Evolutionary conservation across 2,329 filamentous ascomycete genomes (phyloP), one percentile per base, ranked within the genome.

Genomic region (Colletotrichum falcatum): DNA sequence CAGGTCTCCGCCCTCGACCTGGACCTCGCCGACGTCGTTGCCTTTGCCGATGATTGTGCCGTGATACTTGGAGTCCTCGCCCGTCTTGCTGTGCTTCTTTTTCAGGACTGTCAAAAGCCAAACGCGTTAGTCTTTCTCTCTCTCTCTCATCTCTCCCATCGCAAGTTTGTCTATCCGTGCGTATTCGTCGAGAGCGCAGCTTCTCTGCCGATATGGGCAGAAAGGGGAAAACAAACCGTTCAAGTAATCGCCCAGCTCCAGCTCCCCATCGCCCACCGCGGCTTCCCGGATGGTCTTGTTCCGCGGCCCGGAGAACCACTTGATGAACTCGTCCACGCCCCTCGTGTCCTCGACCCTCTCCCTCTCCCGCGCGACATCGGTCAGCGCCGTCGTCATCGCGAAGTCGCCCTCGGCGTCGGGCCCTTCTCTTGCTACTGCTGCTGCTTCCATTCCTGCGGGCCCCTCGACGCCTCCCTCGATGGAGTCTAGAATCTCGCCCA

Each of bases 51-150:
- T 85, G 0, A 96, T 88, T 0, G 95, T 97, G 37, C 94, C 94
- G 74, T 92, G 89, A 79, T 94, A 97, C 76, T 95, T 91, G 12
- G 91, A 91, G 77, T 97, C 94, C 76, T 97, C 94, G 72, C 92
- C 93, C 0, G 92, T 93, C 76, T 96, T 97, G 82, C 91, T 94
- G 80, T 97, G 93, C 78, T 97, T 97, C 82, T 95, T 96, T 81
- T 97, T 98, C 51, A 98, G 83, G 5, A 90, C 92, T 93, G 74
- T 20, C 35, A 62, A 49, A 16, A 9, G 18, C 20, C 3, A 39
- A 6, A 4, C n/a, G n/a, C 28, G n/a, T 71, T 30, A 49, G 53
- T 33, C 33, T 20, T 16, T 30, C 51, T 26, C 35, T 26, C 37
- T 26, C 37, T 42, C 33, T 51, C 9, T n/a, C n/a, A 44, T 28